Evolutionary conservation across 768 basidiomycete species (phyloP), one percentile per base, ranked within the genome.

Genomic region (Tremella mesenterica): DNA sequence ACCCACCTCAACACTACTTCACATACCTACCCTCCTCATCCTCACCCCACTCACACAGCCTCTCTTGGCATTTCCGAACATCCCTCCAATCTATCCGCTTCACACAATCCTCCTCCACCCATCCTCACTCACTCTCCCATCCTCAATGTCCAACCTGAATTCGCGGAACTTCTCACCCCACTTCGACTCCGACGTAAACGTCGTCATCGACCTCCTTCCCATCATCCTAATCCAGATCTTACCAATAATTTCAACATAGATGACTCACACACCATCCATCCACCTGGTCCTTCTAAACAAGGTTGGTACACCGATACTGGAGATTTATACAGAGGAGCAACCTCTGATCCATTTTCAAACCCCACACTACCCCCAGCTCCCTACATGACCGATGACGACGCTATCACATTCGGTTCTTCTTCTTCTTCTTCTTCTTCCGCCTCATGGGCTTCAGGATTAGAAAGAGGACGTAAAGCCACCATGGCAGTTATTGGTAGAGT

Each of bases 121-220:
- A 60, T 60, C 33, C 30, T 61, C 7, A 55, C 46, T n/a, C 45
- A 51, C 18, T 48, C 39, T 2, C 57, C 56, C 31, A 28, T 48
- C 21, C 39, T 48, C 1, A 38, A 39, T 30, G 54, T 27, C 18
- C 59, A 60, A 31, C 69, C 67, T 2, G 54, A 65, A 51, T 71
- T 69, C 29, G 69, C 69, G 0, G 69, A 71, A 48, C 56, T 64
- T 4, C 59, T 71, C 25, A 71, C 69, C 6, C 69, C 69, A 1
- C 46, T 61, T 4, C 63, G 62, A 48, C 50, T 68, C 4, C 48
- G 66, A 26, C 53, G 61, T n/a, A 62, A 61, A 46, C 52, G 54
- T 12, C 48, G 52, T 16, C 51, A 50, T 41, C 44, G 10, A 16
- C 50, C 46, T 4, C 13, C 30, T 20, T 27, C 36, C 4, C 61